Base-by-base conservation (phyloP, 2,329 filamentous ascomycete species). In the Cordyceps farinosa region DNA sequence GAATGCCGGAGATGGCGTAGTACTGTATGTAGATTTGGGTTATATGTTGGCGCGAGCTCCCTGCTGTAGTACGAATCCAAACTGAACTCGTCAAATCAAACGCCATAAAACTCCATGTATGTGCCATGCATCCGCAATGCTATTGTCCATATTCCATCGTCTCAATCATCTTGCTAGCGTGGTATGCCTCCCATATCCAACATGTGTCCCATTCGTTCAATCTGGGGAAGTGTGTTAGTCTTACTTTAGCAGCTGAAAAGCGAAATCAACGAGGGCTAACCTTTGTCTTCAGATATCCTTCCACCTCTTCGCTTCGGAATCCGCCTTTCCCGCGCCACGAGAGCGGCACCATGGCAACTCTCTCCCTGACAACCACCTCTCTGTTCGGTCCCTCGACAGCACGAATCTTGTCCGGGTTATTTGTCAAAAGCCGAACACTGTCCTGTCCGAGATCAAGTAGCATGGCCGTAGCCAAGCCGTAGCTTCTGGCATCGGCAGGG, bases 401-500 rank as follows among this genome's bases (percentile, higher is more conserved):
- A 17, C 92, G 83, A 48, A 99, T 91, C 80, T 99, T 99, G 70
- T 99, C 95, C 0, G 95, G 95, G 71, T 99, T 99, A 75, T 99
- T 99, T 10, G 95, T 99, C 69, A 99, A 78, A 57, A 99, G 78
- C 42, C 91, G 83, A 60, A 98, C 88, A 34, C 93, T 90, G 13
- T 79, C 75, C 69, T 96, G 84, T 0, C 91, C 93, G 36, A 99
- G 79, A 77, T 99, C 95, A 65, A 88, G 82, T 61, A 99, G 80
- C 84, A 99, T 98, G 0, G 94, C 93, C 1, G 95, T 99, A 2
- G 95, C 95, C n/a, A 99, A 79, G 1, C 95, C 95, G 72, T 99
- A 99, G 69, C 91, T 97, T 61, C 95, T 82, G 29, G 95, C 95
- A 75, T 99, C 95, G 1, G 95, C 95, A 0, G 95, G 95, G 75